These are phyloP conservation scores for Zygosaccharomyces rouxii DNA, from an alignment of 805 yeast genomes.

Conservation along the genomic window DNA sequence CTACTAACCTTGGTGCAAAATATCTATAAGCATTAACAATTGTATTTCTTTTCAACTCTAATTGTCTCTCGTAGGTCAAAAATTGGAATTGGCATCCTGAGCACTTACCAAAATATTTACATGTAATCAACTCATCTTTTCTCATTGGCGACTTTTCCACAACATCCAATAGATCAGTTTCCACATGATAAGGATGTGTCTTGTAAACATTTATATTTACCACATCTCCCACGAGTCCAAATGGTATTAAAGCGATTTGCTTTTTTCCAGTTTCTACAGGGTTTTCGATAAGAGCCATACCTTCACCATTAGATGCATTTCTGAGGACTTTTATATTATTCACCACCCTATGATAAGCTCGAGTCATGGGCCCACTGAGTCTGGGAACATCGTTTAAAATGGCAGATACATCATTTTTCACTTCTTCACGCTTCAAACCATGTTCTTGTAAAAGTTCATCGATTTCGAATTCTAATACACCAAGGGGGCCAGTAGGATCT, in stretches of 20 bases:
- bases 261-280: slow-evolving; percentile 45
- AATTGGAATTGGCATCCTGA: slow-evolving; percentile 94
- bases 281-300: slow-evolving; percentile 64
- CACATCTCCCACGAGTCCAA: slow-evolving; percentile 80
- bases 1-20: slow-evolving; percentile 57
- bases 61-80: slow-evolving; percentile 66
- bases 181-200: slow-evolving; percentile 70
- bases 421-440: slow-evolving; percentile 41
- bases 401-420: slow-evolving; percentile 60
- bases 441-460: slow-evolving; percentile 47
- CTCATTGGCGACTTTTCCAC: slow-evolving; percentile 43
- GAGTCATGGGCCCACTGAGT: slow-evolving; percentile 36
- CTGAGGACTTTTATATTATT: slow-evolving; percentile 52
- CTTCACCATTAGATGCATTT: slow-evolving; percentile 81
- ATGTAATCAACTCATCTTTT: slow-evolving; percentile 55
- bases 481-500: slow-evolving; percentile 77
- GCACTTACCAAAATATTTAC: slow-evolving; percentile 81
- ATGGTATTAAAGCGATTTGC: slow-evolving; percentile 78
- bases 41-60: slow-evolving; percentile 66
- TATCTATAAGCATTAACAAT: slow-evolving; percentile 76
- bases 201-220: slow-evolving; percentile 69
- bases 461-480: slow-evolving; percentile 73
- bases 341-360: slow-evolving; percentile 55
- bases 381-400: slow-evolving; percentile 53
- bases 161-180: slow-evolving; percentile 64